These are phyloP conservation scores for Neonectria ditissima DNA, from an alignment of 2,329 filamentous ascomycete genomes.

Conservation along the genomic window DNA sequence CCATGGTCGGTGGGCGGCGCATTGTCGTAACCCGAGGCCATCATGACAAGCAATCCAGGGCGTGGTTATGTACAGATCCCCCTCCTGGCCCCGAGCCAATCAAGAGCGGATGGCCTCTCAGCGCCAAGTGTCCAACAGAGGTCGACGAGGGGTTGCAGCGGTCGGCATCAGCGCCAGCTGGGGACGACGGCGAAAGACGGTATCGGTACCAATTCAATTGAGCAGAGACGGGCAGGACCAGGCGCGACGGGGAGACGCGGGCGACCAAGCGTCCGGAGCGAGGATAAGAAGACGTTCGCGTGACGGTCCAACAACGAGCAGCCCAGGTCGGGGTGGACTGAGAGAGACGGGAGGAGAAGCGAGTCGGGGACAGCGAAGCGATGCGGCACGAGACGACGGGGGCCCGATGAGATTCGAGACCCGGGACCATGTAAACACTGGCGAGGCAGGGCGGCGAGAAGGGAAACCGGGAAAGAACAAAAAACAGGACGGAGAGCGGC, in stretches of 20 bases:
- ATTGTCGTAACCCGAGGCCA: constrained; percentile 62
- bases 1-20: constrained; percentile 54
- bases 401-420: constrained; percentile 38
- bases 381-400: constrained; percentile 44
- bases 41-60: constrained; percentile 47
- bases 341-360: constrained; percentile 37
- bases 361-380: constrained; percentile 45
- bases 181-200: constrained; percentile 30
- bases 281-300: constrained; percentile 42
- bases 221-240: constrained; percentile 25
- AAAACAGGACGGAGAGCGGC: constrained; percentile 32
- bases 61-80: constrained; percentile 39
- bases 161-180: constrained; percentile 54
- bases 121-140: constrained; percentile 49
- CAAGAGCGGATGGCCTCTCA: constrained; percentile 43
- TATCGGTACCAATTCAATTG: constrained; percentile 47
- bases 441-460: constrained; percentile 26
- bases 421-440: constrained; percentile 40
- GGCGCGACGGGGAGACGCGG: constrained; percentile 34
- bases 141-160: constrained; percentile 49
- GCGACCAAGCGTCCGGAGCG: constrained; percentile 35
- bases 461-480: constrained; percentile 16
- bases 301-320: constrained; percentile 44
- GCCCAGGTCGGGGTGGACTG: constrained; percentile 39
- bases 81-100: constrained; percentile 44